Percentiles rank a stretch among this genome's conserved stretches.
These are phyloP conservation scores for Stropharia rugosoannulata DNA, from an alignment of 768 basidiomycete species.

Conservation along the genomic window DNA sequence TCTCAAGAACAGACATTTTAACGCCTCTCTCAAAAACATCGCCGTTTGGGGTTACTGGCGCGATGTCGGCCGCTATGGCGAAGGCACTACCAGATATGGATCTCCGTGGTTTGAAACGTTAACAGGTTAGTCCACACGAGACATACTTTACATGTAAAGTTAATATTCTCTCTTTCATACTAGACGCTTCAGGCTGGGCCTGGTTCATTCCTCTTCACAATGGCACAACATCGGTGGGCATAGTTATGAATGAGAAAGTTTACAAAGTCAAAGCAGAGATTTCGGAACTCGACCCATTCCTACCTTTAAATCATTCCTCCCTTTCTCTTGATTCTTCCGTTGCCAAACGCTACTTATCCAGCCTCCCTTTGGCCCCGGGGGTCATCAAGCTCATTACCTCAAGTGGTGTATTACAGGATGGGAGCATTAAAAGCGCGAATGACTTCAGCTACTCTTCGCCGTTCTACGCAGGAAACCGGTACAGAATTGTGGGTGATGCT, in stretches of 20 bases:
- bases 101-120: conserved; percentile 73
- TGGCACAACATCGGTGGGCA: conserved; percentile 59
- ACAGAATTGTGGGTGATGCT: conserved; percentile 66
- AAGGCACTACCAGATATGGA: conserved; percentile 48
- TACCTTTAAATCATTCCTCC: conserved; percentile 23
- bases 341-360: conserved; percentile 40
- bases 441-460: conserved; percentile 68
- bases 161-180: conserved; percentile 1
- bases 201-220: conserved; percentile 74
- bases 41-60: conserved; percentile 82
- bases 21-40: conserved; percentile 67
- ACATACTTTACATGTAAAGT: background rate
- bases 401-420: conserved; percentile 34
- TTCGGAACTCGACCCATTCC: conserved; percentile 26
- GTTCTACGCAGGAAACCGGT: conserved; percentile 51
- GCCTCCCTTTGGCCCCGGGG: conserved; percentile 48
- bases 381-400: conserved; percentile 39
- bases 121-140: conserved; percentile 41
- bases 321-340: conserved; percentile 25
- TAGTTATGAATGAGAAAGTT: conserved; percentile 57
- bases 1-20: conserved; percentile 67
- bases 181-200: conserved; percentile 71
- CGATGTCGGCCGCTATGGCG: conserved; percentile 49
- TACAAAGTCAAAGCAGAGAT: conserved; percentile 40
- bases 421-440: conserved; percentile 50